These are phyloP conservation scores for Suillus subalutaceus DNA, from an alignment of 768 basidiomycete species.

Conservation along the genomic window DNA sequence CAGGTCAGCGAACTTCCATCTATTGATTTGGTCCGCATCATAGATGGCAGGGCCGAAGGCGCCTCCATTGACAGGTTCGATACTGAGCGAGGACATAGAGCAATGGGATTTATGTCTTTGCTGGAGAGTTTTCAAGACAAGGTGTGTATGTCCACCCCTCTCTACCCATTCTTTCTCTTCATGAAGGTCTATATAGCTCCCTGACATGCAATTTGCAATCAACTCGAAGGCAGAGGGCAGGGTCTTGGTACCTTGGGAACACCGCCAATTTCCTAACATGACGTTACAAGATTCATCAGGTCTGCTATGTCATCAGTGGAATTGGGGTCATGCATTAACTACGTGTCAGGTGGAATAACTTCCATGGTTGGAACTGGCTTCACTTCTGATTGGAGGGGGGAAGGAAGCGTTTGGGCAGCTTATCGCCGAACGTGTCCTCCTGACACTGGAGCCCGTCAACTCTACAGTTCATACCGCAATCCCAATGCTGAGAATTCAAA, in stretches of 20 bases:
- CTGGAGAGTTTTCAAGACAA: slow-evolving; percentile 66
- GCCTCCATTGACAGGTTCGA: slow-evolving; percentile 60
- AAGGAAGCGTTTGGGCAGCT: slow-evolving; percentile 91
- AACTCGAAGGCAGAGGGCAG: slow-evolving; percentile 94
- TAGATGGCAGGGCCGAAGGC: slow-evolving; percentile 60
- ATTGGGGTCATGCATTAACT: slow-evolving; percentile 3
- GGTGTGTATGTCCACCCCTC: slow-evolving; percentile 41
- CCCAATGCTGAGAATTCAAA: slow-evolving; percentile 33
- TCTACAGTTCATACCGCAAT: slow-evolving; percentile 77
- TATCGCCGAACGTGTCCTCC: slow-evolving; percentile 92
- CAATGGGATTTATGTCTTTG: slow-evolving; percentile 77
- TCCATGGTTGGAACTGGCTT: slow-evolving; percentile 64
- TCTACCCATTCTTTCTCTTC: neutral
- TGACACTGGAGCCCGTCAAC: slow-evolving; percentile 72
- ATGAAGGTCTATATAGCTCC: slow-evolving; percentile 53
- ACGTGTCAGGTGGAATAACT: slow-evolving; percentile 48
- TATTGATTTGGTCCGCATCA: slow-evolving; percentile 84
- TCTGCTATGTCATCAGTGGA: slow-evolving; percentile 17
- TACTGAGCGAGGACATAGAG: slow-evolving; percentile 74
- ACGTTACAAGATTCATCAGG: slow-evolving; percentile 46
- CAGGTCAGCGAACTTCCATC: slow-evolving; percentile 80
- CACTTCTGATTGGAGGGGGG: slow-evolving; percentile 80
- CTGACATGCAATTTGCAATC: slow-evolving; percentile 93
- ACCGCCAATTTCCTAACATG: slow-evolving; percentile 70
- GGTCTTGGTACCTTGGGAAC: slow-evolving; percentile 92